Evolutionary conservation across 164 flowering plant genomes (phyloP).

Genomic region (Euptelea pleiosperma): DNA sequence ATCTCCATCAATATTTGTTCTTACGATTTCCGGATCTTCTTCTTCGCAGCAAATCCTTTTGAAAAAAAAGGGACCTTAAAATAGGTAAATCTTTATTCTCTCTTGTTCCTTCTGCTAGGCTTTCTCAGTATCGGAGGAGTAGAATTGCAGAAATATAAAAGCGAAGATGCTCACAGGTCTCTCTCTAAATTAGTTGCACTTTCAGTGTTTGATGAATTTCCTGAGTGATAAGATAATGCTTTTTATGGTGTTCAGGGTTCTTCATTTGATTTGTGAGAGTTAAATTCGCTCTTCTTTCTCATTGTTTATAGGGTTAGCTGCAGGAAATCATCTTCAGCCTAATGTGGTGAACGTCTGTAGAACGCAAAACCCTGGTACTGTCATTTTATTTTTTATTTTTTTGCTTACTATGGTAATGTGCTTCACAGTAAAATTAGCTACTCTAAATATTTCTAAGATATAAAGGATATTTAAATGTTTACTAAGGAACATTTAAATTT

Average conservation of each 20-base stretch:
- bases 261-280: background rate
- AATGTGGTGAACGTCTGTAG: constrained; percentile 14
- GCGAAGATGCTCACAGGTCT: constrained; percentile 8
- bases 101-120: background rate
- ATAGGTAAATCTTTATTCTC: background rate
- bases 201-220: background rate
- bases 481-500: too few species aligned
- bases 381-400: background rate
- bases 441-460: background rate
- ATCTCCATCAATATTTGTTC: too few species aligned
- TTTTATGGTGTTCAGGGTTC: background rate
- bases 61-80: too few species aligned
- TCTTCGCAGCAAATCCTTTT: too few species aligned
- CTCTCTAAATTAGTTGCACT: background rate
- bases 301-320: constrained; percentile 23
- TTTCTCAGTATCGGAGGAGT: background rate
- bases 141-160: background rate
- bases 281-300: background rate
- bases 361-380: constrained; percentile 24
- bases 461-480: background rate
- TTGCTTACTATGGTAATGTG: background rate
- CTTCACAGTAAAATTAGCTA: background rate
- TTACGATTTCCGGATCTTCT: too few species aligned
- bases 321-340: constrained; percentile 24
- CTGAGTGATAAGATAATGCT: background rate